These are phyloP conservation scores for Isabelozyma heimii DNA, from an alignment of 805 yeast species.

Conservation along the genomic window DNA sequence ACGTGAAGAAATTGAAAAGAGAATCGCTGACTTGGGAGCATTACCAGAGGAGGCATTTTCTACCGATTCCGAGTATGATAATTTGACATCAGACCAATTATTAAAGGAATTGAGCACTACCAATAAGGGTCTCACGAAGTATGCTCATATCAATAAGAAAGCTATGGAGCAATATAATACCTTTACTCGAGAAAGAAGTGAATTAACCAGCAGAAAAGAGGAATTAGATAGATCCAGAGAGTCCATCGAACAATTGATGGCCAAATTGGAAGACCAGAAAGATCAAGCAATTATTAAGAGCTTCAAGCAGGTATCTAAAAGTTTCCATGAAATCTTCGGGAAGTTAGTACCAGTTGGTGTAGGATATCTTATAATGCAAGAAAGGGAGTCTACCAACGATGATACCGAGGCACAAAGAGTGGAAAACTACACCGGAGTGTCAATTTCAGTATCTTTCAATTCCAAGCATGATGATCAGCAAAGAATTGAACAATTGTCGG, in stretches of 20 bases:
- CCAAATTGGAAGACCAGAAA: constrained; percentile 70
- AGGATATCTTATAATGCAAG: constrained; percentile 69
- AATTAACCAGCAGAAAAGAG: constrained; percentile 57
- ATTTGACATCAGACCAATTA: constrained; percentile 49
- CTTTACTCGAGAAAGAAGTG: constrained; percentile 71
- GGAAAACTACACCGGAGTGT: constrained; percentile 74
- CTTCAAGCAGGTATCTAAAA: constrained; percentile 69
- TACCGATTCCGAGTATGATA: constrained; percentile 36
- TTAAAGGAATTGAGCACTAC: constrained; percentile 51
- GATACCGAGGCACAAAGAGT: constrained; percentile 22
- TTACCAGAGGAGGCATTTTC: constrained; percentile 79
- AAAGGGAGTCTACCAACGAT: constrained; percentile 20
- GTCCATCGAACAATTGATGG: constrained; percentile 71
- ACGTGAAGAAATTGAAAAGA: constrained; percentile 68
- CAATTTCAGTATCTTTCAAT: constrained; percentile 86
- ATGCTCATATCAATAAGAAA: constrained; percentile 80
- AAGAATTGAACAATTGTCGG: constrained; percentile 86
- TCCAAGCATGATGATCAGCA: constrained; percentile 82
- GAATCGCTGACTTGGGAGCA: constrained; percentile 81
- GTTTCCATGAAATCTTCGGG: constrained; percentile 73
- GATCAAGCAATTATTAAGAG: constrained; percentile 78
- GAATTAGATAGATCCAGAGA: constrained; percentile 69
- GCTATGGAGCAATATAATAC: constrained; percentile 81
- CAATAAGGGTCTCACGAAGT: constrained; percentile 57
- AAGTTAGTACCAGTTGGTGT: constrained; percentile 79